Percentiles rank a stretch among this genome's conserved stretches.
Conservation (phyloP, 75 land plant species). For the Sequoia sempervirens region DNA sequence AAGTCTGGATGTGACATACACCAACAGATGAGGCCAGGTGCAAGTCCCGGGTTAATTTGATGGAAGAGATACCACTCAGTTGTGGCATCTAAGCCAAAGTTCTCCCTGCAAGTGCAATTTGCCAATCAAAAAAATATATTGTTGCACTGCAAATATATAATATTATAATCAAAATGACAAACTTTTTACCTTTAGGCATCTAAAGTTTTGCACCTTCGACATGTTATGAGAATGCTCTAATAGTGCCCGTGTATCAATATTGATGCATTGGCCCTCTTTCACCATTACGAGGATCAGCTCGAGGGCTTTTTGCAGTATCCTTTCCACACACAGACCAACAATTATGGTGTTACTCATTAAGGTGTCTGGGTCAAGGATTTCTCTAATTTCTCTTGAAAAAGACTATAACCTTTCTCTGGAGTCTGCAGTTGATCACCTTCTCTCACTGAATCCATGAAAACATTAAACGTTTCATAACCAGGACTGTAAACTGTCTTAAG, state of each 20-base stretch:
- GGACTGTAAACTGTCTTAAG: background rate
- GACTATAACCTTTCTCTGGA: slow-evolving; percentile 15
- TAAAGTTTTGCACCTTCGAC: background rate
- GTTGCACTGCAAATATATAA: background rate
- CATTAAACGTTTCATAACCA: slow-evolving; percentile 29
- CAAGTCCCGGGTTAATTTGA: too few species aligned
- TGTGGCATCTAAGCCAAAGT: too few species aligned
- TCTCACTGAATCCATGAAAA: slow-evolving; percentile 25
- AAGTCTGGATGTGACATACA: too few species aligned
- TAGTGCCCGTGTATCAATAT: slow-evolving; percentile 13
- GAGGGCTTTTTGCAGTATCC: background rate
- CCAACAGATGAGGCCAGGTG: too few species aligned
- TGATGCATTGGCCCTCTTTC: background rate
- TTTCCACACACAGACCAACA: background rate
- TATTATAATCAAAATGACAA: background rate
- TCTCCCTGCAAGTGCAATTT: too few species aligned
- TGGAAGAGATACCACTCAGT: too few species aligned
- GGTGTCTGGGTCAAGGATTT: slow-evolving; percentile 10
- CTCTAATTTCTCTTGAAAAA: slow-evolving; percentile 50
- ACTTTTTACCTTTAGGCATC: background rate
- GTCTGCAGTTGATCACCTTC: background rate
- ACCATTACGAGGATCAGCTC: slow-evolving; percentile 12
- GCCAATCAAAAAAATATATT: background rate
- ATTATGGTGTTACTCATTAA: slow-evolving; percentile 3
- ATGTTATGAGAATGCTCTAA: background rate